A percentile compares a stretch with the other conserved stretches of the same genome.
Conservation (phyloP, 129 eudicot genomes). For the Escallonia rubra region DNA sequence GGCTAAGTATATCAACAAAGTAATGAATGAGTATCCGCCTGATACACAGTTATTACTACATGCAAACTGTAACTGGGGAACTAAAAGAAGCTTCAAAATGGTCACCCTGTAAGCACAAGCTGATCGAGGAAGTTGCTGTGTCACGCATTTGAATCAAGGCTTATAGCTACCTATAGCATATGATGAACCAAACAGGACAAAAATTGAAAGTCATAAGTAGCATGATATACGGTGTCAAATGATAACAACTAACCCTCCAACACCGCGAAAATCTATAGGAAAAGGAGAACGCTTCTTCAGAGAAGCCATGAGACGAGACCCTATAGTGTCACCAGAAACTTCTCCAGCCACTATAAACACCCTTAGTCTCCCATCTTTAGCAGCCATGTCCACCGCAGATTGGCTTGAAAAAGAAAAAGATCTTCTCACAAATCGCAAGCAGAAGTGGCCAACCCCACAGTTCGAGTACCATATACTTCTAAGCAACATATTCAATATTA, state of each 20-base stretch:
- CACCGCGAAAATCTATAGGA: conserved; percentile 69
- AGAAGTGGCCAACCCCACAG: conserved; percentile 13
- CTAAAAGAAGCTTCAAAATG: too few species aligned
- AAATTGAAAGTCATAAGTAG: too few species aligned
- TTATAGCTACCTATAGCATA: too few species aligned
- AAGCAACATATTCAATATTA: conserved; percentile 29
- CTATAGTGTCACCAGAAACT: conserved; percentile 84
- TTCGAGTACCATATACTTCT: conserved; percentile 15
- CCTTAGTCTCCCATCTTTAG: conserved; percentile 83
- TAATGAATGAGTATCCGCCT: too few species aligned
- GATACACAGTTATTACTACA: too few species aligned
- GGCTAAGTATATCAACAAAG: too few species aligned
- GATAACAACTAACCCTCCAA: conserved; percentile 58
- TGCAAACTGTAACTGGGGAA: too few species aligned
- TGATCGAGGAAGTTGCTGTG: too few species aligned
- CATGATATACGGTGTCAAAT: neutral
- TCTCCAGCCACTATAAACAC: conserved; percentile 95
- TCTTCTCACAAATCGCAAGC: conserved; percentile 21
- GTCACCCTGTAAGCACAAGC: too few species aligned
- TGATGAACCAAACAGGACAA: too few species aligned
- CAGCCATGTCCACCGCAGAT: conserved; percentile 54
- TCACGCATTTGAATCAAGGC: too few species aligned
- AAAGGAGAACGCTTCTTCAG: conserved; percentile 64
- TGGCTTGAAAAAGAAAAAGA: conserved; percentile 42
- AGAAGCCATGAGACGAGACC: conserved; percentile 71